Percentiles rank a stretch among this genome's conserved stretches.
Evolutionary conservation across 768 basidiomycete species (phyloP).

Genomic region (Tulasnella sp.): DNA sequence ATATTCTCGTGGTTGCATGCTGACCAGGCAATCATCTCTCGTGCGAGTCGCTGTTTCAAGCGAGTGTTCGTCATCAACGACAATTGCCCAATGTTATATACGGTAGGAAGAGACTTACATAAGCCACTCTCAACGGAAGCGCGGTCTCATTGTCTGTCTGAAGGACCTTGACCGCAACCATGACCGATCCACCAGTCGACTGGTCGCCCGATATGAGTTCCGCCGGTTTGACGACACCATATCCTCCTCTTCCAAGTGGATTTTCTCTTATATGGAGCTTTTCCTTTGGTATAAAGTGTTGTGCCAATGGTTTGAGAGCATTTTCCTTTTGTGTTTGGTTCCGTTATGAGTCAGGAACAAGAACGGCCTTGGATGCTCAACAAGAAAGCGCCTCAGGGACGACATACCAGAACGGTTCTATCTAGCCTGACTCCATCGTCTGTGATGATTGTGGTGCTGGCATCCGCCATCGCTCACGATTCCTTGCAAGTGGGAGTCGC

Average conservation of each 20-base stretch:
- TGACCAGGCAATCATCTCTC: slow-evolving; percentile 18
- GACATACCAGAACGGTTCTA: too few species aligned
- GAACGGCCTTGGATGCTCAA: too few species aligned
- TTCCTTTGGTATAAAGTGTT: background rate
- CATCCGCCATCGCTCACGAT: background rate
- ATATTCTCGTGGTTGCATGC: background rate
- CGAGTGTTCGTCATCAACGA: background rate
- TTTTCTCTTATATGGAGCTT: background rate
- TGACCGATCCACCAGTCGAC: background rate
- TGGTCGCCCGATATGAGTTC: background rate
- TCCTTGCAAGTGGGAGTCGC: background rate
- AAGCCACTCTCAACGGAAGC: background rate
- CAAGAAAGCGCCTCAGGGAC: too few species aligned
- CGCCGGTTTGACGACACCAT: background rate
- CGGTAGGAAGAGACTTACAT: background rate
- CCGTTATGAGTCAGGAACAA: background rate
- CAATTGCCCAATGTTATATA: too few species aligned
- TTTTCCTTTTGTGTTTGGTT: background rate
- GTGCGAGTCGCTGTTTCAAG: background rate
- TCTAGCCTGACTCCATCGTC: too few species aligned
- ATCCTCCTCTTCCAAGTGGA: background rate
- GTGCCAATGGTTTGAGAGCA: background rate
- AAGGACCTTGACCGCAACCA: slow-evolving; percentile 1
- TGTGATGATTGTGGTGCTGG: too few species aligned
- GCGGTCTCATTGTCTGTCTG: background rate